A percentile compares a stretch with the other conserved stretches of the same genome.
These are phyloP conservation scores for Leishmania braziliensis DNA, from an alignment of 208 protist species.

Conservation along the genomic window DNA sequence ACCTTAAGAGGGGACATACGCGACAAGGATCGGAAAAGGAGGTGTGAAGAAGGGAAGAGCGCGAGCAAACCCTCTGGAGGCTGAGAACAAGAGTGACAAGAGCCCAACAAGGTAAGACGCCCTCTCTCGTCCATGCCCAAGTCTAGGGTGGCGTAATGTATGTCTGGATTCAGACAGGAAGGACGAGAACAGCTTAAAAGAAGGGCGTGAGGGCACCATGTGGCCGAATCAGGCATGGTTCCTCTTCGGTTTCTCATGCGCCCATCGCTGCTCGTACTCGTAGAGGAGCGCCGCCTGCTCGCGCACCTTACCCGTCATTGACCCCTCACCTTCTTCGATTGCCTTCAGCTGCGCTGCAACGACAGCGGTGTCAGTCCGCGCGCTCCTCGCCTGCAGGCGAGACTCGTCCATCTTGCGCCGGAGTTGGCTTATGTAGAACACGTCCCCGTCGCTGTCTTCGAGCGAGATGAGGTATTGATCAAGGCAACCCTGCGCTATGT, in stretches of 20 bases:
- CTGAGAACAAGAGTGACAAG: neutral
- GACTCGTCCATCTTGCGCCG: constrained; percentile 18
- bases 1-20: neutral
- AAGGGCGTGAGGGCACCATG: neutral
- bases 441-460: constrained; percentile 51
- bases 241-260: constrained; percentile 13
- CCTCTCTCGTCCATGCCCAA: neutral
- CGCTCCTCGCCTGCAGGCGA: constrained; percentile 13
- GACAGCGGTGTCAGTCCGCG: constrained; percentile 13
- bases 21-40: neutral
- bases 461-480: constrained; percentile 51
- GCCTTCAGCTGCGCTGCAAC: constrained; percentile 10
- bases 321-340: constrained; percentile 11
- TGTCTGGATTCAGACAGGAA: neutral
- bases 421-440: constrained; percentile 27
- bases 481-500: constrained; percentile 25
- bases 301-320: constrained; percentile 7
- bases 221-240: neutral
- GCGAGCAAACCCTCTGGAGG: neutral
- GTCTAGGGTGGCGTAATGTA: neutral
- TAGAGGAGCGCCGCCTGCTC: constrained; percentile 6
- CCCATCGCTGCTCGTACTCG: constrained; percentile 17
- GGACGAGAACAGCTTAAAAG: neutral
- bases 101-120: neutral
- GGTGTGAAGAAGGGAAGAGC: neutral